These are phyloP conservation scores for Trypanosoma vivax DNA, from an alignment of 208 protist species.

Conservation along the genomic window DNA sequence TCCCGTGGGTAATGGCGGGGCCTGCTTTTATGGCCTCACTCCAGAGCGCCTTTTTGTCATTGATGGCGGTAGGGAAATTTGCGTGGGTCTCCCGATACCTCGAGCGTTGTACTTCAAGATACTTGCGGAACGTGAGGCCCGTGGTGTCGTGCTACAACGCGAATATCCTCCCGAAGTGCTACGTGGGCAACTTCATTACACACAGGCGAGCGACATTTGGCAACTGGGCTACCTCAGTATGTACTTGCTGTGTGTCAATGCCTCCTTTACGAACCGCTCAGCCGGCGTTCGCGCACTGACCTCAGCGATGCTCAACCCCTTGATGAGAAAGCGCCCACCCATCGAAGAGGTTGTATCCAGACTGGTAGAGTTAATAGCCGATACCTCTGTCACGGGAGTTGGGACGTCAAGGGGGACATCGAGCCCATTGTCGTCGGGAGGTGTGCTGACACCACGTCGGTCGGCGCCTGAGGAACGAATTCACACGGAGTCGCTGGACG, in stretches of 20 bases:
- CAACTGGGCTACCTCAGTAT: conserved; percentile 47
- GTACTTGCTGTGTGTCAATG: conserved; percentile 40
- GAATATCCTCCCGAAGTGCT: conserved; percentile 79
- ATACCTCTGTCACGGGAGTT: too few species aligned
- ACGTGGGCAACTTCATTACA: conserved; percentile 30
- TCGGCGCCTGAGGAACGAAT: conserved; percentile 10
- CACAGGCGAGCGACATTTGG: conserved; percentile 64
- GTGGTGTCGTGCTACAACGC: conserved; percentile 32
- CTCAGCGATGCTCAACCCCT: conserved; percentile 43
- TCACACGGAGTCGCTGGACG: conserved; percentile 1
- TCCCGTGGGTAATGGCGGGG: background rate
- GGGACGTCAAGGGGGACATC: background rate
- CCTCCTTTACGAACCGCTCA: conserved; percentile 28
- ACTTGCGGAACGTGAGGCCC: conserved; percentile 39
- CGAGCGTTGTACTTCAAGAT: conserved; percentile 42
- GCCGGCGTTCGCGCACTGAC: conserved; percentile 31
- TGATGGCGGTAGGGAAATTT: conserved; percentile 12
- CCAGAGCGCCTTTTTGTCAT: conserved; percentile 51
- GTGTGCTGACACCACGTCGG: background rate
- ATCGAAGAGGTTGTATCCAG: conserved; percentile 29
- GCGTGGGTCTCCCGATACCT: conserved; percentile 57
- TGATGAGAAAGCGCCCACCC: conserved; percentile 23
- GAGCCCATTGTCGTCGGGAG: background rate
- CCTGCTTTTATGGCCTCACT: conserved; percentile 52
- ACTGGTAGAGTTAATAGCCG: conserved; percentile 10